phyloP scores from a whole-genome alignment of 148 eudicot species.

The Silene conica region DNA sequence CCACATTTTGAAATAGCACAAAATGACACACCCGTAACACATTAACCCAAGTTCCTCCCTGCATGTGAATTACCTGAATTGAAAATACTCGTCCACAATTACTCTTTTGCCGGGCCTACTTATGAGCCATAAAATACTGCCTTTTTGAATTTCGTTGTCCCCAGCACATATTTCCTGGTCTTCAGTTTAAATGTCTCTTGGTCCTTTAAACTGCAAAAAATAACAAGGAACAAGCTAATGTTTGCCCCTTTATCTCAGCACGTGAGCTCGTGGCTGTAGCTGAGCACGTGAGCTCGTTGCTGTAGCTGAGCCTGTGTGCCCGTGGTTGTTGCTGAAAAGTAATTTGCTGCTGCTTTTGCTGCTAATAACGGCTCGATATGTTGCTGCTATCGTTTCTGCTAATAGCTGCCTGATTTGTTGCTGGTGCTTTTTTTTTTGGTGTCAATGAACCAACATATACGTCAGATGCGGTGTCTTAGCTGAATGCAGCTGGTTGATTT shows the following conservation, averaged over 20 bases:
- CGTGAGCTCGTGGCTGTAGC: slow-evolving; percentile 41
- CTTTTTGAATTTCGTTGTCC: background rate
- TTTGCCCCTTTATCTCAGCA: slow-evolving; percentile 40
- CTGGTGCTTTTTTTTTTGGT: slow-evolving; percentile 17
- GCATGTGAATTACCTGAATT: too few relatives aligned
- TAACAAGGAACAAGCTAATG: slow-evolving; percentile 29
- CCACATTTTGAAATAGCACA: too few relatives aligned
- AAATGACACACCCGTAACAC: too few relatives aligned
- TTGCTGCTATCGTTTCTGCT: slow-evolving; percentile 9
- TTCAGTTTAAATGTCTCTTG: background rate
- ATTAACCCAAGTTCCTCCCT: too few relatives aligned
- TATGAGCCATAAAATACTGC: background rate
- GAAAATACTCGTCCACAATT: too few relatives aligned
- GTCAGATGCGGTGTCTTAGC: background rate
- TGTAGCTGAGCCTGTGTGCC: slow-evolving; percentile 33
- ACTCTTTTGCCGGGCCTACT: too few relatives aligned
- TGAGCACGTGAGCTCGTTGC: slow-evolving; percentile 42
- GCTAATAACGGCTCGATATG: slow-evolving; percentile 3
- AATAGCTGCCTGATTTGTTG: slow-evolving; percentile 18
- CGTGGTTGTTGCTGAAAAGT: slow-evolving; percentile 40
- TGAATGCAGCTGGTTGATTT: slow-evolving; percentile 24
- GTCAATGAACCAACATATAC: slow-evolving; percentile 5
- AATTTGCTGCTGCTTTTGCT: slow-evolving; percentile 20
- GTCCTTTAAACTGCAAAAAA: slow-evolving; percentile 8
- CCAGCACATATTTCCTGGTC: background rate